Conservation (phyloP, 495 filamentous ascomycete genomes). For the Podospora australis region DNA sequence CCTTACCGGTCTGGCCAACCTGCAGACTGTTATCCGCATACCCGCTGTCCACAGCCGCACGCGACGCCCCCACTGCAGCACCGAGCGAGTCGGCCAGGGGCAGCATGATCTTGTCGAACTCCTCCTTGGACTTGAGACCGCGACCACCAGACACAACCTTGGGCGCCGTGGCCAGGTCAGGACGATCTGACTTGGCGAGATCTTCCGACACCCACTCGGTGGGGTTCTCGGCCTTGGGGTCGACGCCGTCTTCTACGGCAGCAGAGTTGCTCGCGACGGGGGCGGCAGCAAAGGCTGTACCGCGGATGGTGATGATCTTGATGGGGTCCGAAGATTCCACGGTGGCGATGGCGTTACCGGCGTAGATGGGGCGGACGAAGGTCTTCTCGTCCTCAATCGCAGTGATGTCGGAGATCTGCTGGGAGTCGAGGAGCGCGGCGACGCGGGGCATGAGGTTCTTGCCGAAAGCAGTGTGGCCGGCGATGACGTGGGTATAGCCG, state of each 20-base stretch:
- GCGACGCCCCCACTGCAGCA: conserved; percentile 88
- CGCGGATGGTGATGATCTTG: conserved; percentile 87
- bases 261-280: conserved; percentile 49
- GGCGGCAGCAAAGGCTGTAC: conserved; percentile 74
- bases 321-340: conserved; percentile 80
- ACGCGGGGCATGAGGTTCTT: conserved; percentile 94
- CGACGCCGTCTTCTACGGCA: conserved; percentile 56
- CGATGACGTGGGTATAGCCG: conserved; percentile 83
- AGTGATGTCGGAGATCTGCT: conserved; percentile 90
- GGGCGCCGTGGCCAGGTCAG: conserved; percentile 83
- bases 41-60: conserved; percentile 92
- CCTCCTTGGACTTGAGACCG: conserved; percentile 93
- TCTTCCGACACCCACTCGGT: conserved; percentile 94
- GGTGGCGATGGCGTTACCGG: conserved; percentile 95
- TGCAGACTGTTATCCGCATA: conserved; percentile 99
- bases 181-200: conserved; percentile 84
- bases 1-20: conserved; percentile 97
- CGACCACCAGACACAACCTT: conserved; percentile 92
- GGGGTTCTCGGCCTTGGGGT: conserved; percentile 61
- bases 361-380: conserved; percentile 95
- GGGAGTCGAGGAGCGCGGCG: conserved; percentile 85
- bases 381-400: conserved; percentile 84
- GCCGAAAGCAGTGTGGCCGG: conserved; percentile 90
- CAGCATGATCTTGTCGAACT: conserved; percentile 87
- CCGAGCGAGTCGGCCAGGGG: conserved; percentile 87